Evolutionary conservation across 2,329 filamentous ascomycete species (phyloP).

Genomic region (Furcasterigmium furcatum): DNA sequence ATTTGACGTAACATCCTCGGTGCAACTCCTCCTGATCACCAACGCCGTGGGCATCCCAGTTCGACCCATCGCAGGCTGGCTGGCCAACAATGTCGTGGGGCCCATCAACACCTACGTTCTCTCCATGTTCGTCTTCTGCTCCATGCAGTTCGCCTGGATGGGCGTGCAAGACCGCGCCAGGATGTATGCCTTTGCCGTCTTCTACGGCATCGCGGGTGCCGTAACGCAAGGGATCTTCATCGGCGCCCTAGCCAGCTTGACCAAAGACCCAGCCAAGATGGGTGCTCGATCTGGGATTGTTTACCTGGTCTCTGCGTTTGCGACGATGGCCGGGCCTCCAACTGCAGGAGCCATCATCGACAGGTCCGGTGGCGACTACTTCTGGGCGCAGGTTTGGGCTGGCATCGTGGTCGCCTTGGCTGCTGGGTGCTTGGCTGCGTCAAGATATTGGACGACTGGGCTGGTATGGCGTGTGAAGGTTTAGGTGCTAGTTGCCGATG

Average conservation of each 20-base stretch:
- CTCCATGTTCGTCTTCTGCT: constrained; percentile 44
- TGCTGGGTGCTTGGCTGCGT: constrained; percentile 20
- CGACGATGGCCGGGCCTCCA: constrained; percentile 37
- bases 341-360: constrained; percentile 41
- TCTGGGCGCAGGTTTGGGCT: constrained; percentile 43
- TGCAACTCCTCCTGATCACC: constrained; percentile 56
- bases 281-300: constrained; percentile 42
- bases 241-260: constrained; percentile 35
- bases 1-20: constrained; percentile 40
- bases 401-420: constrained; percentile 32
- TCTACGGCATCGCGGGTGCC: constrained; percentile 38
- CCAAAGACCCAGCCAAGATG: constrained; percentile 36
- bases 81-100: constrained; percentile 53
- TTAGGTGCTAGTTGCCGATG: too few species aligned
- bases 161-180: constrained; percentile 34
- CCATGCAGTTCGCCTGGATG: constrained; percentile 49
- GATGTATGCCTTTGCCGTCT: constrained; percentile 38
- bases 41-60: constrained; percentile 56
- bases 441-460: constrained; percentile 27
- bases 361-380: constrained; percentile 27
- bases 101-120: constrained; percentile 48
- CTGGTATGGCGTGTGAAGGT: constrained; percentile 28
- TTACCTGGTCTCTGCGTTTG: constrained; percentile 32
- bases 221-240: constrained; percentile 35
- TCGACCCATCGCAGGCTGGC: constrained; percentile 49